Evolutionary conservation across 2,329 filamentous ascomycete species (phyloP).

Genomic region (Cordyceps farinosa): DNA sequence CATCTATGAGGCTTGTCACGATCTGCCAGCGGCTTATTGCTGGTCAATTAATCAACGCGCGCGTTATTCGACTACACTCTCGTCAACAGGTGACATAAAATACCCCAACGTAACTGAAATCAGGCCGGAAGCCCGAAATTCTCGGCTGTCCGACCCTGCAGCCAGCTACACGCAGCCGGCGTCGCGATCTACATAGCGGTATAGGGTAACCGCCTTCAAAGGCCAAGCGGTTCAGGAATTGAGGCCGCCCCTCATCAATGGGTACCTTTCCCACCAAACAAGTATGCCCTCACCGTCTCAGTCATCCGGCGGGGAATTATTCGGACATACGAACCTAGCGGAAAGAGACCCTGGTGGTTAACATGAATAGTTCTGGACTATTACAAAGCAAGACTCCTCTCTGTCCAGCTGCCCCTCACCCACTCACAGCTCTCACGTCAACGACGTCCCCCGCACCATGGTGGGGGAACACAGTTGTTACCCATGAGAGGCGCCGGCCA

Average conservation of each 20-base stretch:
- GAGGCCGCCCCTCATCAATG: background rate
- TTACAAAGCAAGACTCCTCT: background rate
- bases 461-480: background rate
- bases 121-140: too few relatives aligned
- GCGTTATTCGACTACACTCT: too few relatives aligned
- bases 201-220: background rate
- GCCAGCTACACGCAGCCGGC: too few relatives aligned
- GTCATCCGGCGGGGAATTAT: background rate
- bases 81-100: too few relatives aligned
- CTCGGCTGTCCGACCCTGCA: too few relatives aligned
- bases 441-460: conserved; percentile 1
- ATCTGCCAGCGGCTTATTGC: too few relatives aligned
- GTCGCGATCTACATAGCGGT: background rate
- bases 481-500: background rate
- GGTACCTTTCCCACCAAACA: background rate
- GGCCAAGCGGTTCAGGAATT: background rate
- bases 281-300: background rate
- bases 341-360: background rate
- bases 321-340: conserved; percentile 4
- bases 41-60: too few relatives aligned
- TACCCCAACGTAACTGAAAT: too few relatives aligned
- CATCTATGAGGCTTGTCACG: too few relatives aligned
- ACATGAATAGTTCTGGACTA: background rate
- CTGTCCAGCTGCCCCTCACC: background rate
- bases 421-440: conserved; percentile 1